phyloP scores from a whole-genome alignment of 768 basidiomycete species.

The Leccinellum rugosiceps region DNA sequence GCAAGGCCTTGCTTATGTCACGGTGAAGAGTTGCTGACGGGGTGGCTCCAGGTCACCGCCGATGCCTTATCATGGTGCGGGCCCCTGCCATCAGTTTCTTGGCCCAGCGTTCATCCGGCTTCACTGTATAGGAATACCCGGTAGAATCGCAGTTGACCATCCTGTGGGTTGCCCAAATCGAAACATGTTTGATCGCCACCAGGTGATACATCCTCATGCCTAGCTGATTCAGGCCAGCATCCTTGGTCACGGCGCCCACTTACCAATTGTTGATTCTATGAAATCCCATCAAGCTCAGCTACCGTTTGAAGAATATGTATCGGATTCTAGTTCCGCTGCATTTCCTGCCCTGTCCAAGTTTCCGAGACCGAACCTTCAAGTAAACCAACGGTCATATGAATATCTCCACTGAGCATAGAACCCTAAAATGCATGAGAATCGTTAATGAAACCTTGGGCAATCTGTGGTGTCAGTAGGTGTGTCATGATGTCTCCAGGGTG shows the following conservation, averaged over 20 bases:
- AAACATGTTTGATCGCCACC: too few relatives aligned
- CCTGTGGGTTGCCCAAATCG: too few relatives aligned
- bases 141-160: too few relatives aligned
- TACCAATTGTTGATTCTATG: neutral
- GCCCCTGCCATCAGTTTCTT: neutral
- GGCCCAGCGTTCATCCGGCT: neutral
- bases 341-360: neutral
- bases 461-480: neutral
- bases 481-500: neutral
- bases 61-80: neutral
- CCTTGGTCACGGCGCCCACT: neutral
- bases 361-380: neutral
- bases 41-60: neutral
- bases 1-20: neutral
- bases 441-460: neutral
- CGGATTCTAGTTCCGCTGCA: neutral
- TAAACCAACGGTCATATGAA: neutral
- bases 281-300: neutral
- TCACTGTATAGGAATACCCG: neutral
- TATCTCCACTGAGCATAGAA: neutral
- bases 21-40: neutral
- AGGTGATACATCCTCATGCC: too few relatives aligned
- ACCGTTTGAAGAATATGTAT: neutral
- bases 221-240: too few relatives aligned
- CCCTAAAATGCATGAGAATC: neutral